phyloP scores from a whole-genome alignment of 2,329 filamentous ascomycete genomes.

The Cladosporium austrohemisphaericum region DNA sequence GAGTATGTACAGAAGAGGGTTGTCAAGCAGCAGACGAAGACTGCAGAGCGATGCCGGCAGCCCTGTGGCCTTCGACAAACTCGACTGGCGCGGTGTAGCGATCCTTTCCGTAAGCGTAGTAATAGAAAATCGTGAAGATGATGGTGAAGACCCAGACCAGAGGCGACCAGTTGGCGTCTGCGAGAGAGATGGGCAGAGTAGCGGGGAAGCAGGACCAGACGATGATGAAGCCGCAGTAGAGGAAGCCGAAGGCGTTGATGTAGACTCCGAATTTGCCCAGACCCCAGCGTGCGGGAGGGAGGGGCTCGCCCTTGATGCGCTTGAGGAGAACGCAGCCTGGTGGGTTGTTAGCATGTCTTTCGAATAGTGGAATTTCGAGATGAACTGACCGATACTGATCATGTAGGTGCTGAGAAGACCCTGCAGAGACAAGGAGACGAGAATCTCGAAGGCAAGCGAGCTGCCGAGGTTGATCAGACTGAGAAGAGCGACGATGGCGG shows the following conservation, averaged over 20 bases:
- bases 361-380: not conserved
- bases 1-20: slow-evolving; percentile 3
- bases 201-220: slow-evolving; percentile 31
- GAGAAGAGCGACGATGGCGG: slow-evolving; percentile 30
- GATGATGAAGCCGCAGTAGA: slow-evolving; percentile 29
- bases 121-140: slow-evolving; percentile 25
- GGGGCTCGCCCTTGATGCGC: slow-evolving; percentile 21
- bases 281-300: slow-evolving; percentile 25
- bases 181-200: slow-evolving; percentile 25
- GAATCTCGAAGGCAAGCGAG: slow-evolving; percentile 30
- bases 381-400: slow-evolving; percentile 27
- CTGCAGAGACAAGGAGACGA: slow-evolving; percentile 34
- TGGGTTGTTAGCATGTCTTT: not conserved
- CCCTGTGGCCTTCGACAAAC: slow-evolving; percentile 27
- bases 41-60: slow-evolving; percentile 25
- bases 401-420: slow-evolving; percentile 35
- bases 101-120: slow-evolving; percentile 27
- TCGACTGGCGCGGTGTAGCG: slow-evolving; percentile 30
- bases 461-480: slow-evolving; percentile 36
- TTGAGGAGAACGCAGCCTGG: slow-evolving; percentile 24
- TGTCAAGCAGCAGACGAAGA: slow-evolving; percentile 5
- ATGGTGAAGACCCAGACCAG: slow-evolving; percentile 30
- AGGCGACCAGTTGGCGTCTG: slow-evolving; percentile 30
- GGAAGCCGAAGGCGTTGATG: slow-evolving; percentile 26
- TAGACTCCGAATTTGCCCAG: slow-evolving; percentile 24